Percentiles rank a stretch among this genome's conserved stretches.
Conservation (phyloP, 2,329 filamentous ascomycete genomes). For the Trichophyton rubrum region DNA sequence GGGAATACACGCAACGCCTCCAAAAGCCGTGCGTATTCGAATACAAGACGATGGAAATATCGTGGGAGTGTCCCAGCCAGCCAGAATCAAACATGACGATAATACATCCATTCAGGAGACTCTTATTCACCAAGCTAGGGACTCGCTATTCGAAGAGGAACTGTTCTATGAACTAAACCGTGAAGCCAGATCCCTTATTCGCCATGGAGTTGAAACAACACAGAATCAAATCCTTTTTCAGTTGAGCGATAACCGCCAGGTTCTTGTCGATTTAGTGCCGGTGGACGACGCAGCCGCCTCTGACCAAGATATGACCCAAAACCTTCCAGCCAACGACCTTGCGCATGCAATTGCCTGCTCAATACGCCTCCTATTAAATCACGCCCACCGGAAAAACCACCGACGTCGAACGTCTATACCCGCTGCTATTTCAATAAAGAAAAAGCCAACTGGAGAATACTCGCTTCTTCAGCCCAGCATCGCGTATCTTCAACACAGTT, state of each 20-base stretch:
- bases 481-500: conserved; percentile 40
- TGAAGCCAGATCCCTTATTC: conserved; percentile 61
- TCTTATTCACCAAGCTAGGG: conserved; percentile 33
- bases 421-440: conserved; percentile 41
- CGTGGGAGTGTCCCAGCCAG: conserved; percentile 41
- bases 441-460: conserved; percentile 40
- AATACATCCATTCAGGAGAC: conserved; percentile 23
- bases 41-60: conserved; percentile 47
- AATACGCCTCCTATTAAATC: conserved; percentile 63
- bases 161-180: conserved; percentile 79
- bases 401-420: conserved; percentile 53
- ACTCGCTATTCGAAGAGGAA: conserved; percentile 51
- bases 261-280: conserved; percentile 56
- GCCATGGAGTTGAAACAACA: conserved; percentile 55
- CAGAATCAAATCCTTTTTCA: conserved; percentile 46
- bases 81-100: conserved; percentile 11
- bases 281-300: conserved; percentile 25
- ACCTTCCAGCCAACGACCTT: conserved; percentile 28
- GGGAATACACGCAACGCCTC: conserved; percentile 38
- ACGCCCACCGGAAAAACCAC: conserved; percentile 66
- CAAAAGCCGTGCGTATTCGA: conserved; percentile 54
- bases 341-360: conserved; percentile 55
- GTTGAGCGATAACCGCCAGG: conserved; percentile 41
- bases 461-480: conserved; percentile 49
- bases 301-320: conserved; percentile 17